phyloP scores from a whole-genome alignment of 2,329 filamentous ascomycete species.

The Monosporascus sp. region DNA sequence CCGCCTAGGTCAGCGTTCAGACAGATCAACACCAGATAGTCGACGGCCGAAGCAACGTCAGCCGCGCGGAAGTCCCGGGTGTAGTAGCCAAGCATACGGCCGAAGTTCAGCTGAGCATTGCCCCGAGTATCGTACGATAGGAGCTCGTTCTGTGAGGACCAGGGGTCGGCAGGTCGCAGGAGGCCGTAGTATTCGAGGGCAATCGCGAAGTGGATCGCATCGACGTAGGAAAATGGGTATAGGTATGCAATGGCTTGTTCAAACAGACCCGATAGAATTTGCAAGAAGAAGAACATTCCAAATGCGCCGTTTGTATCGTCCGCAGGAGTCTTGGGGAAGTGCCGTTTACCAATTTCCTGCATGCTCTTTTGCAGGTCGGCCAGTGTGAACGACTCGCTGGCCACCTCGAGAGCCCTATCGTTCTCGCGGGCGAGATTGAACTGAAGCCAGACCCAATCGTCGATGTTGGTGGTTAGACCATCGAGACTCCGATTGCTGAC shows the following conservation, averaged over 20 bases:
- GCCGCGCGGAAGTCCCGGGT: conserved; percentile 93
- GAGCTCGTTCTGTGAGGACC: conserved; percentile 66
- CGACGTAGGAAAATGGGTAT: conserved; percentile 86
- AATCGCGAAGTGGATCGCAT: conserved; percentile 91
- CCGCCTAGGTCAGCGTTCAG: conserved; percentile 80
- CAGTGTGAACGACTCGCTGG: conserved; percentile 61
- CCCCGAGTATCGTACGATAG: conserved; percentile 62
- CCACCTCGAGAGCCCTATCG: conserved; percentile 59
- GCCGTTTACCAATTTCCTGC: conserved; percentile 81
- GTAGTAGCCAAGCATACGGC: conserved; percentile 88
- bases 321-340: conserved; percentile 77
- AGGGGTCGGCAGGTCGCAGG: conserved; percentile 79
- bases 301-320: conserved; percentile 72
- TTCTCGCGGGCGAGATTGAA: conserved; percentile 65
- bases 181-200: conserved; percentile 86
- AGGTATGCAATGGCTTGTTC: conserved; percentile 90
- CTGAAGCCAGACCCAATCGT: conserved; percentile 70
- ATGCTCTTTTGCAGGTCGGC: conserved; percentile 73
- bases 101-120: conserved; percentile 86
- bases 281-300: conserved; percentile 89
- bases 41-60: conserved; percentile 81
- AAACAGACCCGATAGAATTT: conserved; percentile 86
- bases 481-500: conserved; percentile 60
- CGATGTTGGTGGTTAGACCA: conserved; percentile 58
- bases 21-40: conserved; percentile 89